These are phyloP conservation scores for Coix lacrymajobi DNA, from an alignment of 176 grass and related monocot species.

Conservation along the genomic window DNA sequence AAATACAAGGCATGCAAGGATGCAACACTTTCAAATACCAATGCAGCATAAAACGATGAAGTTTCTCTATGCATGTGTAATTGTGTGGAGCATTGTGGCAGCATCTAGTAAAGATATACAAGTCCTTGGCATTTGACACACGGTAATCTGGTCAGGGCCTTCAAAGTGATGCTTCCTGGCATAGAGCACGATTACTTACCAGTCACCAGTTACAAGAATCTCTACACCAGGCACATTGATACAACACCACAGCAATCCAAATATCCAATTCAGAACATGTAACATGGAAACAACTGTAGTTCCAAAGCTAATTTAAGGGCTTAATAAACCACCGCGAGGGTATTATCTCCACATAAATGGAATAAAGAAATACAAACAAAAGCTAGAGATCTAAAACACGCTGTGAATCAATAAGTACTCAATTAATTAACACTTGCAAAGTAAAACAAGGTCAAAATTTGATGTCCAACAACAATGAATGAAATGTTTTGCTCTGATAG, in stretches of 20 bases:
- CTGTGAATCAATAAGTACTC: neutral
- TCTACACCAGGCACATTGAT: neutral
- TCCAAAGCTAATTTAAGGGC: neutral
- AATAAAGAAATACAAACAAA: neutral
- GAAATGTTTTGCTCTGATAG: neutral
- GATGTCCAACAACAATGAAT: neutral
- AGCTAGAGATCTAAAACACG: neutral
- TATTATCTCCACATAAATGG: conserved; percentile 3
- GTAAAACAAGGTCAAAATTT: neutral
- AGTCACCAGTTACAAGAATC: conserved; percentile 9
- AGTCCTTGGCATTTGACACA: neutral
- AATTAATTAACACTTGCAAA: neutral
- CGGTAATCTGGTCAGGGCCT: neutral
- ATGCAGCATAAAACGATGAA: neutral
- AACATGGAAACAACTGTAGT: neutral
- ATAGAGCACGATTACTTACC: neutral
- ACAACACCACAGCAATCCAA: neutral
- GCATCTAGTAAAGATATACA: neutral
- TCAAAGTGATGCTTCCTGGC: conserved; percentile 12
- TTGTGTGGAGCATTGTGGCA: neutral
- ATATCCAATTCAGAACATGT: neutral
- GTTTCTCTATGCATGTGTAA: neutral
- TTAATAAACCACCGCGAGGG: neutral
- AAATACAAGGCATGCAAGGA: neutral
- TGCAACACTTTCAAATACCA: neutral